Base-by-base conservation (phyloP, 2,329 filamentous ascomycete species). In the Hypoxylon sp. region DNA sequence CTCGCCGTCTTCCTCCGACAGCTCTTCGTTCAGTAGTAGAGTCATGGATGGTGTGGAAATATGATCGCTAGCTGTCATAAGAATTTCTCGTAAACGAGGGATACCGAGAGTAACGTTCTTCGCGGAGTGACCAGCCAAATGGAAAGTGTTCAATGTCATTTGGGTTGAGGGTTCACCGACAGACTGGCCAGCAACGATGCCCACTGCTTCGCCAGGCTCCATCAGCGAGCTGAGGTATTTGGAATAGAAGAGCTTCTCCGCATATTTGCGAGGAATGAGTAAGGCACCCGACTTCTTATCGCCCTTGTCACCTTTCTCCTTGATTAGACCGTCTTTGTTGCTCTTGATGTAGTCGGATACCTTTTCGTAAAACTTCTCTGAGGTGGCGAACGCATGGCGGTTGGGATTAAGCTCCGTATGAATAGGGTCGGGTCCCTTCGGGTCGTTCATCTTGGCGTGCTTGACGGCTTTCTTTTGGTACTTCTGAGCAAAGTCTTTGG, bases 41-140 rank as follows among this genome's bases (percentile, higher is more conserved):
- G 93, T 96, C 93, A 97, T 97, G 4, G 90, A 89, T 1, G 96
- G 96, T 0, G 96, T 99, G 42, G 93, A 92, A 69, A 98, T 98
- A 50, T 91, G 88, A 56, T 90, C 88, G 77, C 93, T 96, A 27
- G 96, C 96, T 53, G 96, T 98, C 96, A 99, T 99, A 72, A 99
- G 88, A 75, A 99, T 98, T 87, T 99, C 96, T 83, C 96, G 88
- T 19, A 99, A 87, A 82, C 96, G 93, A 65, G 96, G 96, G 77
- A 99, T 98, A 93, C 96, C 96, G 19, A 98, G 88, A 0, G 96
- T 99, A 78, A 99, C 97, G 87, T 99, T 99, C 86, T 98, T 98
- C 31, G 96, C 92, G 19, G 96, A 94, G 85, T 98, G 95, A 77
- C 96, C 96, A 80, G 96, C 96, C 88, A 99, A 93, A 87, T 99